A percentile compares a stretch with the other conserved stretches of the same genome.
Evolutionary conservation across 169 alveolate genomes (phyloP).

Genomic region (Cryptosporidium ryanae): DNA sequence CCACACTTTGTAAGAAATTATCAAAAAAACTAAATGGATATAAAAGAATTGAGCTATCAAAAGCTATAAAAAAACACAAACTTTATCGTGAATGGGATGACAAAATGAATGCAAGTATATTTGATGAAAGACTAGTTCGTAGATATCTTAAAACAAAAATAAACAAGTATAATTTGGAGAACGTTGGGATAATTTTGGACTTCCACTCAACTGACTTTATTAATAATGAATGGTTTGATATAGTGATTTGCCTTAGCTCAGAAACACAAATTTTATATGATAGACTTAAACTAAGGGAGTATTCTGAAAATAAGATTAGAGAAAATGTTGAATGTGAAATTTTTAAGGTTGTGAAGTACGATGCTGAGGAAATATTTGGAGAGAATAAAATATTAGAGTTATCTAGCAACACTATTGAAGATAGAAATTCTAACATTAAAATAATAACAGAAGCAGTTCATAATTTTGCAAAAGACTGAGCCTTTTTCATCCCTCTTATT

Average conservation of each 20-base stretch:
- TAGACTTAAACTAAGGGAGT: constrained; percentile 80
- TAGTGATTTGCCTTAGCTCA: constrained; percentile 78
- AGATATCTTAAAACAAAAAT: constrained; percentile 76
- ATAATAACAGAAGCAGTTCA: constrained; percentile 39
- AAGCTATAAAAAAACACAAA: constrained; percentile 77
- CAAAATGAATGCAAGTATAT: constrained; percentile 81
- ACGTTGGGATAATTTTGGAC: constrained; percentile 78
- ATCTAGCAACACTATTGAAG: constrained; percentile 76
- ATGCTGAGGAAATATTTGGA: constrained; percentile 76
- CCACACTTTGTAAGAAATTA: constrained; percentile 78
- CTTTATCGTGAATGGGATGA: constrained; percentile 82
- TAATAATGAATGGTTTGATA: constrained; percentile 80
- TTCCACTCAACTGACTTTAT: constrained; percentile 81
- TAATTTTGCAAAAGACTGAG: not conserved
- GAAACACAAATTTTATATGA: constrained; percentile 81
- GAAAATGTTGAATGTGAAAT: constrained; percentile 84
- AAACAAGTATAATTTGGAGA: constrained; percentile 69
- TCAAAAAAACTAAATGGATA: constrained; percentile 76
- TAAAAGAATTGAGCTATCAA: constrained; percentile 78
- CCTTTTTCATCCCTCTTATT: not conserved
- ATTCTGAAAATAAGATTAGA: constrained; percentile 78
- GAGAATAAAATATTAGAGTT: constrained; percentile 75
- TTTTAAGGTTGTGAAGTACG: constrained; percentile 80
- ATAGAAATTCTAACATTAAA: constrained; percentile 80
- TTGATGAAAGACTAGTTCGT: constrained; percentile 81